Base-by-base conservation (phyloP, 306 rosid genomes). In the Alnus glutinosa region DNA sequence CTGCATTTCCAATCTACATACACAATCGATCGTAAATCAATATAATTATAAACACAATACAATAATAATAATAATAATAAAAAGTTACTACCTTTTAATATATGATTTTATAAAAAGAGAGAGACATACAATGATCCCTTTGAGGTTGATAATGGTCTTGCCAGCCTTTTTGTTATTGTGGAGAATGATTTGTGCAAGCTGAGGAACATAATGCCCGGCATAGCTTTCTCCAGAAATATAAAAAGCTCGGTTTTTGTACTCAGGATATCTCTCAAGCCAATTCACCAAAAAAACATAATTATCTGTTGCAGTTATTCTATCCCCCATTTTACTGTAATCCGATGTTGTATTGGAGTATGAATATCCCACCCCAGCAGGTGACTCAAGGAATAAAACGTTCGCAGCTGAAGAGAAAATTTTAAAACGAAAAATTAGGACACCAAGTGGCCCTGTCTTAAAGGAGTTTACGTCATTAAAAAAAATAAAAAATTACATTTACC, bases 201-300 rank as follows among this genome's bases (percentile, higher is more conserved):
- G 97, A 78, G 99, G 97, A 11, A 89, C 99, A 84, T 95, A 95
- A 64, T 93, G 99, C 0, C 99, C 99, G 12, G 98, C 98, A 79
- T 95, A 95, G 70, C 98, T 95, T 72, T 95, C 99, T 7, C 99
- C 99, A 71, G 97, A 79, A 57, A 95, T 89, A 72, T 90, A 95
- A 30, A 95, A 91, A 63, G 91, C 90, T 1, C 90, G 84, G 4
- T 8, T 52, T 76, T 95, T 95, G 39, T 89, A 95, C 61, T 95
- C 99, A 0, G 98, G 93, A 83, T 90, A 95, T 32, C 99, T 95
- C 75, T 91, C 89, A 83, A 95, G 77, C 99, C 99, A 93, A 4
- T 95, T 91, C 79, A 89, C 88, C 81, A 95, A 82, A 70, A 95
- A 93, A 32, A 78, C 71, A 71, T 89, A 95, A 55, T 89, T 95